A percentile compares a stretch with the other conserved stretches of the same genome.
phyloP scores from a whole-genome alignment of 139 green algal species.

The Picochlorum sp. region DNA sequence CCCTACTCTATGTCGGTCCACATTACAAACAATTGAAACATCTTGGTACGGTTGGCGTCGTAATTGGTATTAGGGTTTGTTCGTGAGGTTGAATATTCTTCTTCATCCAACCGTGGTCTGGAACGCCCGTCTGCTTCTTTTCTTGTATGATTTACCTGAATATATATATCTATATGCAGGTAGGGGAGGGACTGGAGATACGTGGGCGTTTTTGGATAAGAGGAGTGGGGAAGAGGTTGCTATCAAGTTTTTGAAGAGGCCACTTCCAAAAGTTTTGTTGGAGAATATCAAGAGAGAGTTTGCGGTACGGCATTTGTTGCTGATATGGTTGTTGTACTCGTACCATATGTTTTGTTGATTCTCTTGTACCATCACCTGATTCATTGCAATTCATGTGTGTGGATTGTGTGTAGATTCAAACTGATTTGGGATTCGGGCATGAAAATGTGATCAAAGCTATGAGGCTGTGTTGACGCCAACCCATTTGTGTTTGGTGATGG shows the following conservation, averaged over 20 bases:
- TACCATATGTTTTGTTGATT: no score
- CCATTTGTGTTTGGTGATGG: slow-evolving; percentile 47
- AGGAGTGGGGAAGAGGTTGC: slow-evolving; percentile 44
- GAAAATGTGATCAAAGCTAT: slow-evolving; percentile 37
- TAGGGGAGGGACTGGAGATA: slow-evolving; percentile 61
- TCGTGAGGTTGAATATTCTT: not conserved
- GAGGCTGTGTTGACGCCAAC: slow-evolving; percentile 37
- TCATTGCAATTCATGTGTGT: no score
- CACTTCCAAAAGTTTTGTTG: slow-evolving; percentile 56
- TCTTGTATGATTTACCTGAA: not conserved
- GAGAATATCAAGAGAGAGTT: slow-evolving; percentile 49
- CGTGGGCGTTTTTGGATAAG: slow-evolving; percentile 51
- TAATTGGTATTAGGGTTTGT: not conserved
- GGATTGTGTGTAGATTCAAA: slow-evolving; percentile 25
- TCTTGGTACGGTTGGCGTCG: slow-evolving; percentile 10
- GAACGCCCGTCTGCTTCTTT: not conserved
- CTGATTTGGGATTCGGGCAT: slow-evolving; percentile 32
- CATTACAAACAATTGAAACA: slow-evolving; percentile 26
- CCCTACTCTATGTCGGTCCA: slow-evolving; percentile 11
- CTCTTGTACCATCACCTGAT: no score
- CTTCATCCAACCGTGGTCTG: not conserved
- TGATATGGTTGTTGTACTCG: not conserved
- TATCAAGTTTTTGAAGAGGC: slow-evolving; percentile 60
- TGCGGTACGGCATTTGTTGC: slow-evolving; percentile 19
- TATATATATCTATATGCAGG: slow-evolving; percentile 12